These are phyloP conservation scores for Coniella vitis DNA, from an alignment of 2,329 filamentous ascomycete genomes.

Conservation along the genomic window DNA sequence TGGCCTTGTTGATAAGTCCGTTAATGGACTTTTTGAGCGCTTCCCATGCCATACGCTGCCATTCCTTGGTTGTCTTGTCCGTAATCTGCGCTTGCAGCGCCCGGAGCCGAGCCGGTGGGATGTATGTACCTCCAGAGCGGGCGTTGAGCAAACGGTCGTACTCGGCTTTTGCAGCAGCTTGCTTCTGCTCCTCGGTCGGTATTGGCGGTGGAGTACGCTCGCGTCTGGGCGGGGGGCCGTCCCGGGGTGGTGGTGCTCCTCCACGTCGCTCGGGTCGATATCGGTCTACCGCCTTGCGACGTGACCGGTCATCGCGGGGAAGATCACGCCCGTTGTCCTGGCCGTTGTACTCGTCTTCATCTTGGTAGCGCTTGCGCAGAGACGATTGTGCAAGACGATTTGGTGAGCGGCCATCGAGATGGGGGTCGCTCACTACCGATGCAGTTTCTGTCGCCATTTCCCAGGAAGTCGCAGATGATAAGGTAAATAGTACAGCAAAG, in stretches of 20 bases:
- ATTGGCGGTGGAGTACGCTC: constrained; percentile 31
- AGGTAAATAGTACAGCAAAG: not conserved
- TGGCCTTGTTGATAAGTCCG: constrained; percentile 98
- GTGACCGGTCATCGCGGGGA: constrained; percentile 18
- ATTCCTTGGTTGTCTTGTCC: constrained; percentile 92
- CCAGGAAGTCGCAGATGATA: not conserved
- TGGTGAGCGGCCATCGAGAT: constrained; percentile 22
- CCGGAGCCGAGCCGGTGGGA: constrained; percentile 82
- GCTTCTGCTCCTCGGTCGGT: constrained; percentile 73
- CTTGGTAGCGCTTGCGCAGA: constrained; percentile 19
- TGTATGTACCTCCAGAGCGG: constrained; percentile 93
- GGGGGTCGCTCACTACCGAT: constrained; percentile 14
- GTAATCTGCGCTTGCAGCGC: constrained; percentile 95
- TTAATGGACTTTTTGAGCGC: constrained; percentile 98
- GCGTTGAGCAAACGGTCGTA: constrained; percentile 88
- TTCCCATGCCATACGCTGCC: constrained; percentile 99
- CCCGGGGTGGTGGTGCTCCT: not conserved
- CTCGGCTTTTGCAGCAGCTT: constrained; percentile 82
- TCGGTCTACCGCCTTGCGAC: constrained; percentile 42
- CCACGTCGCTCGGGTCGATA: constrained; percentile 35
- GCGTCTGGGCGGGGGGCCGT: constrained; percentile 17
- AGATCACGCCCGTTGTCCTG: constrained; percentile 13
- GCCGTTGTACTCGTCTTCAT: constrained; percentile 7
- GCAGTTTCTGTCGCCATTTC: constrained; percentile 16
- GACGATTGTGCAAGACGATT: constrained; percentile 23